Percentiles rank a stretch among this genome's conserved stretches.
phyloP scores from a whole-genome alignment of 345 rosid genomes.

The Capsella bursapastoris region DNA sequence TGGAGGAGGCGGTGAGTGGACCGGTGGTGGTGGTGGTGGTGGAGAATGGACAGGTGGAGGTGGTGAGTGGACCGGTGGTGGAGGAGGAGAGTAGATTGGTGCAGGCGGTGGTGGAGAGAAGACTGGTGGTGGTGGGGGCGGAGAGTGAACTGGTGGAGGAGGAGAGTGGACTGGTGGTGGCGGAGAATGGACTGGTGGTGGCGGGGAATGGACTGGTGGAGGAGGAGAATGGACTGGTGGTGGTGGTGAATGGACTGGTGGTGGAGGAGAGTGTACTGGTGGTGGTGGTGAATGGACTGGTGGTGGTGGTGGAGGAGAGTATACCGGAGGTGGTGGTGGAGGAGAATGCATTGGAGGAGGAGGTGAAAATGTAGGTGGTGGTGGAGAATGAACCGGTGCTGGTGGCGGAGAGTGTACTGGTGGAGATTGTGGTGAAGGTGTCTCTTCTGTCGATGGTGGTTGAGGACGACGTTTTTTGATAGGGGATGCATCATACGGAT shows the following conservation, averaged over 20 bases:
- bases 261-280: conserved; percentile 24
- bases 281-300: conserved; percentile 32
- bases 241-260: conserved; percentile 21
- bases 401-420: conserved; percentile 30
- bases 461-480: conserved; percentile 39
- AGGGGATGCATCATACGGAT: conserved; percentile 41
- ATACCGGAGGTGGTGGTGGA: conserved; percentile 14
- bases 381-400: conserved; percentile 20
- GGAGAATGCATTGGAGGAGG: conserved; percentile 35
- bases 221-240: conserved; percentile 33
- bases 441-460: conserved; percentile 32
- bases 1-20: conserved; percentile 37
- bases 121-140: conserved; percentile 34
- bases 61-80: conserved; percentile 31
- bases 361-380: conserved; percentile 19
- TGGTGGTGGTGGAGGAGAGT: conserved; percentile 37
- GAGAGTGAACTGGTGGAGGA: conserved; percentile 33
- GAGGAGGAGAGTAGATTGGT: conserved; percentile 40
- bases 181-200: conserved; percentile 30
- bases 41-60: conserved; percentile 26
- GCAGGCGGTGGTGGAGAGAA: conserved; percentile 34
- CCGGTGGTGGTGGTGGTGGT: conserved; percentile 40
- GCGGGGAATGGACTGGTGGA: conserved; percentile 11
- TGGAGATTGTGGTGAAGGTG: conserved; percentile 33
- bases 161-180: conserved; percentile 29